These are phyloP conservation scores for Zygotorulaspora mrakii DNA, from an alignment of 1,139 yeast genomes.

Conservation along the genomic window DNA sequence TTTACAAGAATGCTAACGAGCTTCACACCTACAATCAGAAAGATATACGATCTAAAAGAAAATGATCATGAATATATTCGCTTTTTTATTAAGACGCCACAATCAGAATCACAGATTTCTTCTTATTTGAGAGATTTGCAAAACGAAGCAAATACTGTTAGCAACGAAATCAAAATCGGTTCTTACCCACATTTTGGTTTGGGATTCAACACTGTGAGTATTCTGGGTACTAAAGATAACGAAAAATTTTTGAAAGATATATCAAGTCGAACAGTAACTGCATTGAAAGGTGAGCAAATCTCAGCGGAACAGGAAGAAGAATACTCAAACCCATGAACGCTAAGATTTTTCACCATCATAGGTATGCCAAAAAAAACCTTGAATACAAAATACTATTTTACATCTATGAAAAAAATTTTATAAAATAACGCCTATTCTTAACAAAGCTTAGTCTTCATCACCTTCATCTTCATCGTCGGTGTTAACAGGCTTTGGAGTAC, in stretches of 20 bases:
- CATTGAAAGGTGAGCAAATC: conserved; percentile 53
- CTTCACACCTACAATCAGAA: conserved; percentile 34
- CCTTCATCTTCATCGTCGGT: conserved; percentile 84
- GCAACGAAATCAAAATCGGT: conserved; percentile 59
- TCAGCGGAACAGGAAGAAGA: conserved; percentile 52
- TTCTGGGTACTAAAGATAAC: conserved; percentile 53
- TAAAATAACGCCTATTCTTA: background rate
- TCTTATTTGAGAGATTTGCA: conserved; percentile 57
- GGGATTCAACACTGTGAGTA: conserved; percentile 64
- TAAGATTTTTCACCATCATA: conserved; percentile 2
- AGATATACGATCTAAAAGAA: conserved; percentile 23
- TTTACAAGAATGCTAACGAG: conserved; percentile 53
- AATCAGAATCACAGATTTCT: conserved; percentile 66
- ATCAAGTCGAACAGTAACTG: conserved; percentile 45
- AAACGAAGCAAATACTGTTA: conserved; percentile 39
- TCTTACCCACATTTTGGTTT: conserved; percentile 75
- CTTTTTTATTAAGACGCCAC: conserved; percentile 57
- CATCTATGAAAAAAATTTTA: conserved; percentile 1
- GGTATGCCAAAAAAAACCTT: background rate
- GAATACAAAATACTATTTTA: background rate
- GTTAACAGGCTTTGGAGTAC: conserved; percentile 91
- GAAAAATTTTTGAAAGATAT: conserved; percentile 42
- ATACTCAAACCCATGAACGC: conserved; percentile 30
- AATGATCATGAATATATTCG: conserved; percentile 41
- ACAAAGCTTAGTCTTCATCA: conserved; percentile 14